Evolutionary conservation across 371 early-diverging fungal species (phyloP).

Genomic region (Thermomucor indicae-seudaticae): DNA sequence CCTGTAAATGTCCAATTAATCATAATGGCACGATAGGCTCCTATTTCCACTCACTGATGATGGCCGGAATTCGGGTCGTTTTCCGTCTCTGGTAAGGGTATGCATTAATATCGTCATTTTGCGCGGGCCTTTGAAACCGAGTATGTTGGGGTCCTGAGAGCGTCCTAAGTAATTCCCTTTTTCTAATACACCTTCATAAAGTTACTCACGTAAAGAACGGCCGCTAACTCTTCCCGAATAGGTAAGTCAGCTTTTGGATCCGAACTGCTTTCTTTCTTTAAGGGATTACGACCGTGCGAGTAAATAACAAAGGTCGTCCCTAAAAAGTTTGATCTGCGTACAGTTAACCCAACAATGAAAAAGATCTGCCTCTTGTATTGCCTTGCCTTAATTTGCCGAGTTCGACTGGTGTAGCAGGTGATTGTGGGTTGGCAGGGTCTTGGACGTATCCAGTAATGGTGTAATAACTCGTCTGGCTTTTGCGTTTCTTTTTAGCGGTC

Average conservation of each 20-base stretch:
- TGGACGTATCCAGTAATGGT: conserved; percentile 51
- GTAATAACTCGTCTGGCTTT: conserved; percentile 69
- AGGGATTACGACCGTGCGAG: conserved; percentile 62
- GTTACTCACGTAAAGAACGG: conserved; percentile 73
- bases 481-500: conserved; percentile 68
- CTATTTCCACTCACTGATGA: conserved; percentile 30
- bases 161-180: background rate
- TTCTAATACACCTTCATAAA: background rate
- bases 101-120: conserved; percentile 87
- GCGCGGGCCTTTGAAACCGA: conserved; percentile 90
- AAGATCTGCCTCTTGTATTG: background rate
- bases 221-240: conserved; percentile 69
- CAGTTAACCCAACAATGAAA: background rate
- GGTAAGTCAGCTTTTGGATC: conserved; percentile 35
- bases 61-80: conserved; percentile 56
- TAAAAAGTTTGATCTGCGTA: conserved; percentile 73
- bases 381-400: conserved; percentile 63
- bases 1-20: conserved; percentile 22
- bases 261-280: conserved; percentile 25
- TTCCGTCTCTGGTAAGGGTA: conserved; percentile 64
- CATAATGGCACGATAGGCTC: background rate
- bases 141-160: conserved; percentile 77
- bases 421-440: conserved; percentile 5
- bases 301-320: conserved; percentile 83
- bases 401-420: conserved; percentile 15